Base-by-base conservation (phyloP, 208 protist genomes). In the Acanthamoeba castellanii region DNA sequence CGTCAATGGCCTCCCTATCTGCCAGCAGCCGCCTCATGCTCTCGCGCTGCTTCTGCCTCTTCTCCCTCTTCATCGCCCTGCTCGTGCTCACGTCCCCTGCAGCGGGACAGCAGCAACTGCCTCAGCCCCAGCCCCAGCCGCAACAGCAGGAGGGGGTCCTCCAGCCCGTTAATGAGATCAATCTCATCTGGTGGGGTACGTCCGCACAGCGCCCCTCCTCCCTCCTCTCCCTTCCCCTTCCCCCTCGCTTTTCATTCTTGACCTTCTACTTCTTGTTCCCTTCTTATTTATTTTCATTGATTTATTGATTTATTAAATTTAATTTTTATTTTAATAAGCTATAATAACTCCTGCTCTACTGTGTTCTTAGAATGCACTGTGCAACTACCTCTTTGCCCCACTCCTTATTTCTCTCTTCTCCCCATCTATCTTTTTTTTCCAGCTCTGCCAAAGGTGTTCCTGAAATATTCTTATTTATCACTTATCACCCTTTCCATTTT, bases 101-200 rank as follows among this genome's bases (percentile, higher is more conserved):
- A 11, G 76, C 76, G 42, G 47, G 42, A 27, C 76, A 55, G 47
- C 76, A 84, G n/a, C 37, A 64, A 0, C 45, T 61, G 9, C 32
- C 45, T 45, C 32, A 32, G 32, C 42, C 55, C 18, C 42, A 27
- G 20, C 87, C 34, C 3, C 76, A 84, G 47, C 76, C 18, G 47
- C 76, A 70, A 72, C 61, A 68, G 70, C 59, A 76, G 9, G 87
- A 92, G 7, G 61, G 16, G n/a, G 27, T 27, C 3, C 45, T 52
- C 11, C 18, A 93, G 2, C 59, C 66, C 18, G 22, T 74, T 8
- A 93, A 93, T 81, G 61, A 93, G 37, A 47, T 93, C 61, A 93
- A 93, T 25, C 88, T 93, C 34, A 30, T 93, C 11, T 93, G 88
- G 88, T 93, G 88, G 88, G 88, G 88, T 93, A 81, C 61, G 88